phyloP scores from a whole-genome alignment of 75 land plant species.

The Pinus taeda region DNA sequence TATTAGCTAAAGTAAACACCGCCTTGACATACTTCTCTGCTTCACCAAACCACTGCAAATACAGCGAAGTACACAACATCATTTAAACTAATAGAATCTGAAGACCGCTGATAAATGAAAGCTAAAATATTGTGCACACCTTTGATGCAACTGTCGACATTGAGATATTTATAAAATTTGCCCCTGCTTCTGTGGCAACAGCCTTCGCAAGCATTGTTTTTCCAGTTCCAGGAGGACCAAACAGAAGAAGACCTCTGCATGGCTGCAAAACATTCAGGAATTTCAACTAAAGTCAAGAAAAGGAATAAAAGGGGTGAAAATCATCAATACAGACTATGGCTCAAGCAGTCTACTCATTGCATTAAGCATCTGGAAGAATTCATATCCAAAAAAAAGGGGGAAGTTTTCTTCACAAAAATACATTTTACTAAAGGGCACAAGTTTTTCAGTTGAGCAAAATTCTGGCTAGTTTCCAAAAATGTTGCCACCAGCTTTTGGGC shows the following conservation, averaged over 20 bases:
- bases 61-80: neutral
- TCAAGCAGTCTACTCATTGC: too few species aligned
- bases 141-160: conserved; percentile 28
- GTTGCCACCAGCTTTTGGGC: too few species aligned
- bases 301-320: too few species aligned
- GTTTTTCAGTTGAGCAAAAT: too few species aligned
- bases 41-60: conserved; percentile 53
- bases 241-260: conserved; percentile 47
- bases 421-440: too few species aligned
- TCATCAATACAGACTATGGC: too few species aligned
- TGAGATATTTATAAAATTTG: conserved; percentile 49
- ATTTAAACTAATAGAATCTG: neutral
- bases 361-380: too few species aligned
- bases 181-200: conserved; percentile 61
- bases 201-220: conserved; percentile 58
- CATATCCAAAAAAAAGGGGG: too few species aligned
- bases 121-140: conserved; percentile 5
- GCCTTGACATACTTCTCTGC: conserved; percentile 61
- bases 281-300: neutral
- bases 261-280: conserved; percentile 13
- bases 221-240: conserved; percentile 58
- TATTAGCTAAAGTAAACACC: conserved; percentile 49
- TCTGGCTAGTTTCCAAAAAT: too few species aligned
- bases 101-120: neutral
- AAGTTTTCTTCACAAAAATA: too few species aligned